A percentile compares a stretch with the other conserved stretches of the same genome.
These are phyloP conservation scores for Chaetoscypha palmicola DNA, from an alignment of 2,329 filamentous ascomycete species.

Conservation along the genomic window DNA sequence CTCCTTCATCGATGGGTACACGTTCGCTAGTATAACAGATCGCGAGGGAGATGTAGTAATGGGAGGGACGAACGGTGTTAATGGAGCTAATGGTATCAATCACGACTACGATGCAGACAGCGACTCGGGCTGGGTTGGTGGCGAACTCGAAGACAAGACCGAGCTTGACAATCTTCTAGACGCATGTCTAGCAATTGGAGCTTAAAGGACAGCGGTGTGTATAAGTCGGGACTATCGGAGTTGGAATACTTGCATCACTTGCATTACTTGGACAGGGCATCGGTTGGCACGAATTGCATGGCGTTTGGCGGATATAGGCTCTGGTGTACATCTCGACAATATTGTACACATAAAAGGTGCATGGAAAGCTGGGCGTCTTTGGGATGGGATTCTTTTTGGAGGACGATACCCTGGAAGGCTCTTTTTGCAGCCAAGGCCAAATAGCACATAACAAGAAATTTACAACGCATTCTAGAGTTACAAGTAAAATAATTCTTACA, in stretches of 20 bases:
- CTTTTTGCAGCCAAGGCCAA: no score
- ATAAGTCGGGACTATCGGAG: constrained; percentile 15
- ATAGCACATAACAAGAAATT: no score
- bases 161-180: constrained; percentile 48
- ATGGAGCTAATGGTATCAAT: constrained; percentile 43
- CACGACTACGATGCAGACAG: constrained; percentile 47
- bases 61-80: constrained; percentile 32
- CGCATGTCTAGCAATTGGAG: constrained; percentile 29
- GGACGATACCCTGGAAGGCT: constrained; percentile 24
- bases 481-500: no score
- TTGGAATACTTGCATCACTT: constrained; percentile 16
- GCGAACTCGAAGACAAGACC: constrained; percentile 43
- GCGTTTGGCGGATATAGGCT: constrained; percentile 12
- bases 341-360: constrained; percentile 19
- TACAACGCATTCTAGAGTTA: no score
- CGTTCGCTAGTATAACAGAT: constrained; percentile 28
- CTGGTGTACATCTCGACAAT: constrained; percentile 12
- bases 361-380: constrained; percentile 12
- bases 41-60: constrained; percentile 33
- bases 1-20: constrained; percentile 33
- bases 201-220: constrained; percentile 11
- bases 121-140: constrained; percentile 57
- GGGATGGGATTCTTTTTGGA: constrained; percentile 15
- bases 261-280: constrained; percentile 12
- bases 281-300: constrained; percentile 21